phyloP scores from a whole-genome alignment of 441 rosid genomes.

The Bruguiera hainesii region DNA sequence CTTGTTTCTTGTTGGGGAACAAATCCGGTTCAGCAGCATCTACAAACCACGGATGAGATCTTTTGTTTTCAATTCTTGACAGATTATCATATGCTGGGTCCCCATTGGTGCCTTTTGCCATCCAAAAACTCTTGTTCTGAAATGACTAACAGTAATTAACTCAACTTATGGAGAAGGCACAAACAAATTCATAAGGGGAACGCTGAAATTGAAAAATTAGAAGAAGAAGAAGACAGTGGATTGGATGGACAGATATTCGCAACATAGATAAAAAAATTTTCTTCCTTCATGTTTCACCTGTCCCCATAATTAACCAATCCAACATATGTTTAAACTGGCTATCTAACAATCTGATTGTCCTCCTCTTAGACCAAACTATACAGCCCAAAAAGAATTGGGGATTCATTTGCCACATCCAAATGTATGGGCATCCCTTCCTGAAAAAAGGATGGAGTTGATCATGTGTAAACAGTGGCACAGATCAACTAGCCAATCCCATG shows the following conservation, averaged over 20 bases:
- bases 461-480: not conserved
- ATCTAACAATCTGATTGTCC: not conserved
- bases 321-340: not conserved
- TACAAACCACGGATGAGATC: constrained; percentile 62
- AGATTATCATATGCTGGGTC: constrained; percentile 48
- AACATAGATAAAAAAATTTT: too few species aligned
- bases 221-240: not conserved
- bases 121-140: constrained; percentile 60
- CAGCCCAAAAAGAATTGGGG: too few species aligned
- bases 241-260: too few species aligned
- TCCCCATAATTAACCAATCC: not conserved
- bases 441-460: not conserved
- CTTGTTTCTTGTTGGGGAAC: constrained; percentile 66
- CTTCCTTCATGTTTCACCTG: not conserved
- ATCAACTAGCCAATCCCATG: not conserved
- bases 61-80: constrained; percentile 48
- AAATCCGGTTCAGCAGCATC: constrained; percentile 49
- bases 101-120: constrained; percentile 41
- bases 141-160: constrained; percentile 30
- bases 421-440: too few species aligned
- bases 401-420: too few species aligned
- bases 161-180: not conserved
- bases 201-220: not conserved
- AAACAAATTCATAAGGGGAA: not conserved
- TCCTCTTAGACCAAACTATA: not conserved